Conservation (phyloP, 2,329 filamentous ascomycete genomes). For the Sarocladium kiliense region DNA sequence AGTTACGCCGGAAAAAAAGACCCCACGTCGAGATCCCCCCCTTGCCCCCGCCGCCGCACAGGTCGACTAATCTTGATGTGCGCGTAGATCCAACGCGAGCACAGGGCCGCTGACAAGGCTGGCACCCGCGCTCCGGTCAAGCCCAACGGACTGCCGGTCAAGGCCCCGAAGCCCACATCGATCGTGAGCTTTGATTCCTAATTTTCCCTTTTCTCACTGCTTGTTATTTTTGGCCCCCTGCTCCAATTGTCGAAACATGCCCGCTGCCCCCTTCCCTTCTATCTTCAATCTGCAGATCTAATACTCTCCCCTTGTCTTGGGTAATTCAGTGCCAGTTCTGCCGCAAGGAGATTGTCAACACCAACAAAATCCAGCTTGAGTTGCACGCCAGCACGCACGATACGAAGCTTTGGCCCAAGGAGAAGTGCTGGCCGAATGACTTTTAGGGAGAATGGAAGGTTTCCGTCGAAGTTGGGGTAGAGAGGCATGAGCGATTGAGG, state of each 20-base stretch:
- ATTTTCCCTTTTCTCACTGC: conserved; percentile 12
- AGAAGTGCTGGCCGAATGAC: conserved; percentile 54
- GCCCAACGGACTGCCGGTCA: conserved; percentile 49
- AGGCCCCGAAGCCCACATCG: conserved; percentile 39
- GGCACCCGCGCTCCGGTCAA: conserved; percentile 49
- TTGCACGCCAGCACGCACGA: conserved; percentile 48
- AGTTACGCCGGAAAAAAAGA: conserved; percentile 11
- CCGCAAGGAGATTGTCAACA: conserved; percentile 45
- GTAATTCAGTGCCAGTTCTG: conserved; percentile 42
- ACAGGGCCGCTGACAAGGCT: conserved; percentile 49
- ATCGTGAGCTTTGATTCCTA: conserved; percentile 14
- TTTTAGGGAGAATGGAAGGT: conserved; percentile 19
- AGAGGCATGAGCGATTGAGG: too few relatives aligned
- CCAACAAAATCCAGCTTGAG: conserved; percentile 45
- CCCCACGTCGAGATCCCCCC: background rate
- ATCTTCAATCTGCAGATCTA: background rate
- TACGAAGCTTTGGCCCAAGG: conserved; percentile 45
- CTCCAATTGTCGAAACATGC: too few relatives aligned
- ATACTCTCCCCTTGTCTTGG: conserved; percentile 7
- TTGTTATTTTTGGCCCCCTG: conserved; percentile 9
- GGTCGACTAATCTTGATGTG: background rate
- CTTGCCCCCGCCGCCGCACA: background rate
- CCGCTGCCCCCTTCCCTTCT: too few relatives aligned
- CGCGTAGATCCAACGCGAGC: conserved; percentile 43
- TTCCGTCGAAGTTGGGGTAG: too few relatives aligned